Evolutionary conservation across 805 yeast genomes (phyloP).

Genomic region (Starmerella scarabaei): DNA sequence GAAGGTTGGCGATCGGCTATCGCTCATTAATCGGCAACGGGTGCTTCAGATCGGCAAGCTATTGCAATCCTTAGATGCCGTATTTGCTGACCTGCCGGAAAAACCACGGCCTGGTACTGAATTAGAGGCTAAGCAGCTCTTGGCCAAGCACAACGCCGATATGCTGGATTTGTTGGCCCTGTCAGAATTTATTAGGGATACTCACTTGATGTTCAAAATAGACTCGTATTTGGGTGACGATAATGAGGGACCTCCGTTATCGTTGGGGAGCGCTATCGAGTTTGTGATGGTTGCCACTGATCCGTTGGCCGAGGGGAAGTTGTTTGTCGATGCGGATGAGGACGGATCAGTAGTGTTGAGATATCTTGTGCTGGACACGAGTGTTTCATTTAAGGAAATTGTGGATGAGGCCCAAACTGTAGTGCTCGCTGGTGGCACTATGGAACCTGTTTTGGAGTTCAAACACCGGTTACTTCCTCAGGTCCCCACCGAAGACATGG

Average conservation of each 20-base stretch:
- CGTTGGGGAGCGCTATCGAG: slow-evolving; percentile 32
- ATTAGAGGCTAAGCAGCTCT: slow-evolving; percentile 40
- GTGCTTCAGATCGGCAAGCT: slow-evolving; percentile 50
- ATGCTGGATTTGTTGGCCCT: slow-evolving; percentile 55
- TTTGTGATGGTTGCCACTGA: slow-evolving; percentile 55
- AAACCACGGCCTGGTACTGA: slow-evolving; percentile 40
- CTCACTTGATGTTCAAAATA: slow-evolving; percentile 74
- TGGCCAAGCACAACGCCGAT: slow-evolving; percentile 52
- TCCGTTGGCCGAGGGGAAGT: slow-evolving; percentile 68
- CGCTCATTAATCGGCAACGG: slow-evolving; percentile 58
- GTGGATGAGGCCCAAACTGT: slow-evolving; percentile 56
- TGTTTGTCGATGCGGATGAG: slow-evolving; percentile 44
- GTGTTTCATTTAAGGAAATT: slow-evolving; percentile 51
- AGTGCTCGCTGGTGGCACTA: slow-evolving; percentile 84
- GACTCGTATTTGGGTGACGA: slow-evolving; percentile 43
- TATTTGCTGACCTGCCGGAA: slow-evolving; percentile 29
- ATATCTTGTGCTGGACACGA: slow-evolving; percentile 71
- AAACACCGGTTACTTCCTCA: slow-evolving; percentile 53
- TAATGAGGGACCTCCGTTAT: neutral
- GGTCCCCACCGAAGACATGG: slow-evolving; percentile 31
- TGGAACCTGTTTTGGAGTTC: slow-evolving; percentile 78
- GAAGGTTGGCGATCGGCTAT: slow-evolving; percentile 52
- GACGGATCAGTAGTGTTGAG: slow-evolving; percentile 29
- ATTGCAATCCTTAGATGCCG: slow-evolving; percentile 39
- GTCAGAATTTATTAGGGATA: slow-evolving; percentile 45